Evolutionary conservation across 495 filamentous ascomycete genomes (phyloP), one percentile per base, ranked within the genome.

Genomic region (Penicillium cosmopolitanum): DNA sequence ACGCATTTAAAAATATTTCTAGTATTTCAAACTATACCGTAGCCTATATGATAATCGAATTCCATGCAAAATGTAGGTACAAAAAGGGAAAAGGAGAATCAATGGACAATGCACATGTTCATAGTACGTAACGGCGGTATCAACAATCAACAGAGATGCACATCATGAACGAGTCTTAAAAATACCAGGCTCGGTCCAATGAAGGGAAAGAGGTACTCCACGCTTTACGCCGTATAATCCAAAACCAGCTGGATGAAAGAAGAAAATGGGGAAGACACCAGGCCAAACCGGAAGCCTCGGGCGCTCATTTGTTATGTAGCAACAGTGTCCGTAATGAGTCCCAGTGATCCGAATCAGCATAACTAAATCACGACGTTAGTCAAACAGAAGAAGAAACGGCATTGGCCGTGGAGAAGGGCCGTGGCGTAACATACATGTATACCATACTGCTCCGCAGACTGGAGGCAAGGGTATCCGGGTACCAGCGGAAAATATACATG

Each of bases 391-490:
- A 38, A 56, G 19, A 36, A 12, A 4, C 8, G 8, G 19, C 23
- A 23, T 23, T 23, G 23, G 23, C 18, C 23, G 28, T 23, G 6
- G 16, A 40, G 4, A 44, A 36, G 16, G n/a, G 18, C 51, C 15
- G 34, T 4, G 43, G 56, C n/a, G 51, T 70, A 57, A 84, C 86
- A 72, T 91, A 98, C 84, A 99, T 96, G 73, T 98, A 99, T 59
- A 87, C 89, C 95, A 99, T 99, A 78, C 94, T 97, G 75, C 89
- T 93, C 73, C 92, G 84, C 78, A 99, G 76, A 73, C 93, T 96
- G 50, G 85, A 83, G 77, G 96, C 94, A 67, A 99, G 79, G 25
- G 87, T 91, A 59, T 95, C 91, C 10, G 93, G 90, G 77, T 97
- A 85, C 87, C 89, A 92, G 58, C 89, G 83, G 80, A 96, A 99